phyloP scores from a whole-genome alignment of 2,329 filamentous ascomycete species.

The Alternaria postmessia region DNA sequence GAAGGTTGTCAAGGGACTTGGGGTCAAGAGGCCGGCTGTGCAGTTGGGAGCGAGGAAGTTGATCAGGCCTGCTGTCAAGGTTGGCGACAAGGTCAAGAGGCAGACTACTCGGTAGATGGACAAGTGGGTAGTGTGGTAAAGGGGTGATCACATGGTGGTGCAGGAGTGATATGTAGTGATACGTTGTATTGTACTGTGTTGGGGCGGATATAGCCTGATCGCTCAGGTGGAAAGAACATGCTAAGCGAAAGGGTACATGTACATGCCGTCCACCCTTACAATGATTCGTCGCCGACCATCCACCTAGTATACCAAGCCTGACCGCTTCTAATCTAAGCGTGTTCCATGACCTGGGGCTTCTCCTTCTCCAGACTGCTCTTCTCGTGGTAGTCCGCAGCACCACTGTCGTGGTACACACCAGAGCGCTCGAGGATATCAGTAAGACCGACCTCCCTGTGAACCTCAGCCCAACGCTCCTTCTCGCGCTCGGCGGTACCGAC shows the following conservation, averaged over 20 bases:
- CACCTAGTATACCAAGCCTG: too few relatives aligned
- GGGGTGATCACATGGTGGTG: not conserved
- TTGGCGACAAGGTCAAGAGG: slow-evolving; percentile 31
- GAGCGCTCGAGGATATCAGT: slow-evolving; percentile 42
- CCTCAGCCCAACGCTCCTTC: slow-evolving; percentile 73
- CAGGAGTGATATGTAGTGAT: not conserved
- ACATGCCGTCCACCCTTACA: not conserved
- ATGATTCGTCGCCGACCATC: not conserved
- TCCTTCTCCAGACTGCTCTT: slow-evolving; percentile 15
- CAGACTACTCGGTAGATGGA: slow-evolving; percentile 29
- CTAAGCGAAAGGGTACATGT: slow-evolving; percentile 8
- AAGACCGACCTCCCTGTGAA: slow-evolving; percentile 74
- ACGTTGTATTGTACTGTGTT: not conserved
- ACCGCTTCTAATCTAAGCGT: not conserved
- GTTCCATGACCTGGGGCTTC: slow-evolving; percentile 24
- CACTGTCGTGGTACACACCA: slow-evolving; percentile 19
- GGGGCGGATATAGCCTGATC: not conserved
- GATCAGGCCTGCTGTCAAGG: slow-evolving; percentile 3
- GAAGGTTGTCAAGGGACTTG: not conserved
- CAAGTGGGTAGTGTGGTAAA: not conserved
- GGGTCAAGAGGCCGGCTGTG: slow-evolving; percentile 8
- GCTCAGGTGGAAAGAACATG: not conserved
- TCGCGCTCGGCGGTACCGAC: slow-evolving; percentile 72
- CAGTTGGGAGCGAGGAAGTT: slow-evolving; percentile 1
- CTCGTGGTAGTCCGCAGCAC: not conserved